phyloP scores from a whole-genome alignment of 2,329 filamentous ascomycete genomes.

The Fusarium siculi region DNA sequence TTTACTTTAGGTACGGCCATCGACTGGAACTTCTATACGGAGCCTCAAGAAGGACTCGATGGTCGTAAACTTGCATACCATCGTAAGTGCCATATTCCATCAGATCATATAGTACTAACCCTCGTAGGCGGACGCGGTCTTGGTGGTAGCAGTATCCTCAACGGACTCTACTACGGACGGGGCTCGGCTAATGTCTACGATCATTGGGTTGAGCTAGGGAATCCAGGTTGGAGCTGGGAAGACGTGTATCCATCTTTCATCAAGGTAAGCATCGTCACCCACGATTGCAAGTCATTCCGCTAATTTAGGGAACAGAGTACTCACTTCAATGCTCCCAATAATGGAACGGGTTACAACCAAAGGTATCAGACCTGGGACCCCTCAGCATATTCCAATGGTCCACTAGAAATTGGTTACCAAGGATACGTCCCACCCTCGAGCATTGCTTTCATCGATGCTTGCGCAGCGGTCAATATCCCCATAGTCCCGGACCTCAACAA shows the following conservation, averaged over 20 bases:
- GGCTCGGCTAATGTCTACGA: constrained; percentile 17
- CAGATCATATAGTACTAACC: accelerated
- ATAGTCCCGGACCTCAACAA: constrained; percentile 6
- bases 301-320: neutral
- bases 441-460: constrained; percentile 9
- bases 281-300: no score
- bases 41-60: constrained; percentile 1
- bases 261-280: neutral
- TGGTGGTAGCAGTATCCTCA: constrained; percentile 11
- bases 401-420: neutral
- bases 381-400: constrained; percentile 1
- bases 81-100: neutral
- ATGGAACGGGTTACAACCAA: neutral
- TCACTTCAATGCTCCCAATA: constrained; percentile 9
- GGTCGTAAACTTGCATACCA: constrained; percentile 13
- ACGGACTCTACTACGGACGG: constrained; percentile 16
- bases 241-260: constrained; percentile 5
- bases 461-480: neutral
- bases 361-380: constrained; percentile 6
- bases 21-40: constrained; percentile 17
- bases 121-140: neutral
- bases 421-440: constrained; percentile 13
- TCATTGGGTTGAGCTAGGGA: constrained; percentile 10
- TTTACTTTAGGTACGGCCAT: neutral
- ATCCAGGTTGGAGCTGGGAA: constrained; percentile 15